These are phyloP conservation scores for Ascochyta koolunga DNA, from an alignment of 2,329 filamentous ascomycete species.

Conservation along the genomic window DNA sequence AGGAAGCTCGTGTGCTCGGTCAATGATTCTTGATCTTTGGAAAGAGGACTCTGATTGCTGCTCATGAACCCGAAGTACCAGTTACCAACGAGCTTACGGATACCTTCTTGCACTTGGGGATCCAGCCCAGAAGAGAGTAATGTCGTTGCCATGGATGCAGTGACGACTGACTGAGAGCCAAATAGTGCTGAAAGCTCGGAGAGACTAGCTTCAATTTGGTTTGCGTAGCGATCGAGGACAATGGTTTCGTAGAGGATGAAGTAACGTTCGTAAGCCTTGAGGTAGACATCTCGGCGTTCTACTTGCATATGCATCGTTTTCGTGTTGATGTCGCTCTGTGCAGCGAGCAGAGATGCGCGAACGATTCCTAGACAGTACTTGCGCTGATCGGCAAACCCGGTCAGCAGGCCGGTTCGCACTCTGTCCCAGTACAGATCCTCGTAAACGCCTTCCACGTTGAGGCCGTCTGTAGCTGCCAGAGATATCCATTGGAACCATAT, in stretches of 20 bases:
- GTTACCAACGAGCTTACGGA: slow-evolving; percentile 53
- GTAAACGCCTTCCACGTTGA: slow-evolving; percentile 30
- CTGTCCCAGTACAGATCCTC: slow-evolving; percentile 49
- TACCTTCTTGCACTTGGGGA: slow-evolving; percentile 52
- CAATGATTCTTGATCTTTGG: slow-evolving; percentile 1
- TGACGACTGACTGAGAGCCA: slow-evolving; percentile 43
- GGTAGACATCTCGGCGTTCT: slow-evolving; percentile 20
- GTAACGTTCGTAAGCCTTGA: slow-evolving; percentile 51
- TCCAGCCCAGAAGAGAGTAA: slow-evolving; percentile 51
- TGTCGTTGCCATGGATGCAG: slow-evolving; percentile 50
- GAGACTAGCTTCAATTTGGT: slow-evolving; percentile 55
- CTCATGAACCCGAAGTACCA: slow-evolving; percentile 50
- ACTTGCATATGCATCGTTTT: slow-evolving; percentile 30
- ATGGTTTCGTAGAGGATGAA: slow-evolving; percentile 56
- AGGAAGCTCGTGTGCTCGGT: slow-evolving; percentile 46
- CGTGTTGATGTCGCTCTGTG: slow-evolving; percentile 34
- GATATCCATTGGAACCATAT: slow-evolving; percentile 48
- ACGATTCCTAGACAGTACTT: slow-evolving; percentile 56
- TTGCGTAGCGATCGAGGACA: slow-evolving; percentile 56
- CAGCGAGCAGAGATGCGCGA: slow-evolving; percentile 46
- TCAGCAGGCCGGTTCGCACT: slow-evolving; percentile 47
- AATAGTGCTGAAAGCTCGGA: slow-evolving; percentile 50
- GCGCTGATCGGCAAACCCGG: slow-evolving; percentile 53
- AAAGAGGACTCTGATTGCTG: slow-evolving; percentile 2
- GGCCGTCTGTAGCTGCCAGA: slow-evolving; percentile 20